These are phyloP conservation scores for Mucor racemosus DNA, from an alignment of 371 early-diverging fungal species.

Conservation along the genomic window DNA sequence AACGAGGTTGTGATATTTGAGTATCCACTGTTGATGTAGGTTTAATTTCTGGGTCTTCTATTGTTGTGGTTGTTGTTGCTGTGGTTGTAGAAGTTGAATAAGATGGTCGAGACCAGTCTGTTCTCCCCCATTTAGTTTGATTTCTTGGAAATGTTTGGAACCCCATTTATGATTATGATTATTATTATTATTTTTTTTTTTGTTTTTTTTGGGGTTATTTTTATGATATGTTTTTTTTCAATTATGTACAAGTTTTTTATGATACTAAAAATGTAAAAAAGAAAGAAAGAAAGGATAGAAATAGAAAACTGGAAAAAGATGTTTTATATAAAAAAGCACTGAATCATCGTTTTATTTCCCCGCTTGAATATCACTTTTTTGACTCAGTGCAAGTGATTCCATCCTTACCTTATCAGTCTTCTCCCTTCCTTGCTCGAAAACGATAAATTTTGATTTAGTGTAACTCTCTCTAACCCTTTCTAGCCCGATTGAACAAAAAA, in stretches of 20 bases:
- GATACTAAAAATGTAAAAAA: neutral
- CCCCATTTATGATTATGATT: constrained; percentile 7
- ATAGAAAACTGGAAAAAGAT: constrained; percentile 6
- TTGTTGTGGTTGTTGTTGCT: neutral
- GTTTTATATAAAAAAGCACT: constrained; percentile 2
- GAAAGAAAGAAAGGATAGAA: constrained; percentile 9
- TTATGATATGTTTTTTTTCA: too few species aligned
- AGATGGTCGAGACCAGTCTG: constrained; percentile 19
- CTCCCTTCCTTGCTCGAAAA: neutral
- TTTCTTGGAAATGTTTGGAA: constrained; percentile 30
- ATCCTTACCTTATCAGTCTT: neutral
- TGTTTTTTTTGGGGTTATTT: neutral
- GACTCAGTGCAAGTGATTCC: neutral
- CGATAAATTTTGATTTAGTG: constrained; percentile 9
- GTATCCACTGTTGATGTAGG: neutral
- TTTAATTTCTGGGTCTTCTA: constrained; percentile 5
- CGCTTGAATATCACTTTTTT: neutral
- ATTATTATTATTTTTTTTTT: neutral
- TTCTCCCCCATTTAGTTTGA: constrained; percentile 16
- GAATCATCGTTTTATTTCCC: constrained; percentile 8
- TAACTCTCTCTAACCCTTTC: neutral
- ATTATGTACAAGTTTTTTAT: too few species aligned
- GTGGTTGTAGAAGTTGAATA: constrained; percentile 2
- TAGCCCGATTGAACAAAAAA: constrained; percentile 4
- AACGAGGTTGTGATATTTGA: constrained; percentile 20